These are phyloP conservation scores for Zygnema cylindricum DNA, from an alignment of 139 green algal genomes.

Conservation along the genomic window DNA sequence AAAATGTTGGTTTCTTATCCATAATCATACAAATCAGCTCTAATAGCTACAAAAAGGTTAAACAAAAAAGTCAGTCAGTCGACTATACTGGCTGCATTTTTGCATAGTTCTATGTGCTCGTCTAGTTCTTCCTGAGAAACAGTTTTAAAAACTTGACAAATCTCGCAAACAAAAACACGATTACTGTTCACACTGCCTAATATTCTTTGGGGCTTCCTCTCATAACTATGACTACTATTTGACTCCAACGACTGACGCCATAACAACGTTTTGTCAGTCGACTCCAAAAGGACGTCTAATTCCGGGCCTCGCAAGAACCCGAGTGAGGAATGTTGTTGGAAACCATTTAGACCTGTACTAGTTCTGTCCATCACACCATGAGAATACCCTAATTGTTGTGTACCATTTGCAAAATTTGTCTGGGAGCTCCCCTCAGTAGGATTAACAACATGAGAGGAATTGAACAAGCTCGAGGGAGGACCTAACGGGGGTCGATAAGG, in stretches of 20 bases:
- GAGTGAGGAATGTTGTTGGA: background rate
- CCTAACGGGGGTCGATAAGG: background rate
- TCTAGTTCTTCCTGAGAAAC: background rate
- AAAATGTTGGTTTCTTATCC: too few relatives aligned
- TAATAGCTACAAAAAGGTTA: too few relatives aligned
- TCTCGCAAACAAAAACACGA: background rate
- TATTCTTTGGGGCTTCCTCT: background rate
- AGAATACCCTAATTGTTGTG: too few relatives aligned
- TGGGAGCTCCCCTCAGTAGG: background rate
- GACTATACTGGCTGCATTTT: conserved; percentile 25
- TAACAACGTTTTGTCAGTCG: background rate
- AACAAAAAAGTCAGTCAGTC: too few relatives aligned
- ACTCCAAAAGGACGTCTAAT: background rate
- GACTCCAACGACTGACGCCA: background rate
- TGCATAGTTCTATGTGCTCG: conserved; percentile 29
- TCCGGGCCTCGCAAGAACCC: background rate
- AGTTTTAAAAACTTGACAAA: conserved; percentile 12
- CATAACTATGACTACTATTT: background rate
- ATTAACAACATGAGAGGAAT: background rate
- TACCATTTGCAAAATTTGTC: background rate
- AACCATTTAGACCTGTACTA: background rate
- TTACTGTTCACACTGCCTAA: background rate
- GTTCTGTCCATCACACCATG: background rate
- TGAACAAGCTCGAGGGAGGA: background rate
- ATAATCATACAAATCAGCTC: too few relatives aligned